Evolutionary conservation across 129 eudicot species (phyloP).

Genomic region (Saussurea involucrata): DNA sequence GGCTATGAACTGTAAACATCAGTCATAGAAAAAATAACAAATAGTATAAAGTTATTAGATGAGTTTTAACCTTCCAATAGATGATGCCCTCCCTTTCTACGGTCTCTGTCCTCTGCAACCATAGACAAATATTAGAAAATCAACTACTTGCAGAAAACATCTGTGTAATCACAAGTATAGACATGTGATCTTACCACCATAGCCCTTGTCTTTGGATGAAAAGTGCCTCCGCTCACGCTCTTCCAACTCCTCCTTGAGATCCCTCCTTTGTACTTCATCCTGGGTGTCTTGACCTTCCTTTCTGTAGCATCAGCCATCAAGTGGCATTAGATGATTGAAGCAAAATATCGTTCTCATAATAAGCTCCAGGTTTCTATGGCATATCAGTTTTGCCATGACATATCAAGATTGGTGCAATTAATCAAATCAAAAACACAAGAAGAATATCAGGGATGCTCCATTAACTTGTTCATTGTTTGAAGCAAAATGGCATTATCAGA

Average conservation of each 20-base stretch:
- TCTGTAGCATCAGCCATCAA: slow-evolving; percentile 37
- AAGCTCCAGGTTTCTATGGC: neutral
- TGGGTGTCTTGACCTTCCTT: slow-evolving; percentile 99
- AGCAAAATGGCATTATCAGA: no score
- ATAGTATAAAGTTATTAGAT: neutral
- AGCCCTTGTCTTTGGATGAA: slow-evolving; percentile 62
- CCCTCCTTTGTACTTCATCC: slow-evolving; percentile 86
- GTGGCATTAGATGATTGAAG: neutral
- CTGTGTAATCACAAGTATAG: neutral
- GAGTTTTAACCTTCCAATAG: slow-evolving; percentile 74
- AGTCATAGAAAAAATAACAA: neutral
- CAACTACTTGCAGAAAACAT: slow-evolving; percentile 2
- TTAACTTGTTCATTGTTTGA: no score
- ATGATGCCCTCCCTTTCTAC: slow-evolving; percentile 74
- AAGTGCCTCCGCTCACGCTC: slow-evolving; percentile 92
- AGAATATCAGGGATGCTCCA: neutral
- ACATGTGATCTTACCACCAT: slow-evolving; percentile 19
- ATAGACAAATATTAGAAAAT: slow-evolving; percentile 8
- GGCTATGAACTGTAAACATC: neutral
- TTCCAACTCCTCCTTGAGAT: slow-evolving; percentile 84
- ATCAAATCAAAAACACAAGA: neutral
- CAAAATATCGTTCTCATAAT: neutral
- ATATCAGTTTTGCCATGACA: neutral
- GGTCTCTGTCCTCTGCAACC: slow-evolving; percentile 87
- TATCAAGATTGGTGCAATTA: neutral